Conservation (phyloP, 495 filamentous ascomycete species). For the Lasiosphaeria miniovina region DNA sequence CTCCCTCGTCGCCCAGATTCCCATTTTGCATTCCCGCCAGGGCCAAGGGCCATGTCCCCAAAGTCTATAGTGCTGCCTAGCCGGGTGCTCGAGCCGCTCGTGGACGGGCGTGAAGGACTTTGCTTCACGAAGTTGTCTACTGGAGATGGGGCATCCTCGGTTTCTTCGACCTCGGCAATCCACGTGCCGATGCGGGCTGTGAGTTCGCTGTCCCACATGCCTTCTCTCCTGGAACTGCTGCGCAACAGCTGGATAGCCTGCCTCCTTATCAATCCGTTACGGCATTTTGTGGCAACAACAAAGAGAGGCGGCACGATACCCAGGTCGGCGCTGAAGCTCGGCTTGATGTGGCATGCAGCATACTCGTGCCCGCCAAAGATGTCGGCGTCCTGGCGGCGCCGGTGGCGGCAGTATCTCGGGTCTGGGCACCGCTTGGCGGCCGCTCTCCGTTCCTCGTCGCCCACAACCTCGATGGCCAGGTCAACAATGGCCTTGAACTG, state of each 20-base stretch:
- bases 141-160: slow-evolving; percentile 31
- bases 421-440: slow-evolving; percentile 44
- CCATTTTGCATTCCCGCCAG: slow-evolving; percentile 41
- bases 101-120: slow-evolving; percentile 28
- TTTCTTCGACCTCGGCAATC: slow-evolving; percentile 58
- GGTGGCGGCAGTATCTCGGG: slow-evolving; percentile 40
- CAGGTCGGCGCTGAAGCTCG: slow-evolving; percentile 52
- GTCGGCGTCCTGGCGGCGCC: slow-evolving; percentile 32
- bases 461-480: slow-evolving; percentile 46
- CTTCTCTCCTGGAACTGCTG: slow-evolving; percentile 55
- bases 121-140: slow-evolving; percentile 27
- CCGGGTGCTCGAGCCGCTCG: slow-evolving; percentile 19
- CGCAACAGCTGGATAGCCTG: slow-evolving; percentile 55
- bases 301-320: slow-evolving; percentile 56
- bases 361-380: slow-evolving; percentile 42
- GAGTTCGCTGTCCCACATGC: slow-evolving; percentile 60
- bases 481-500: slow-evolving; percentile 44
- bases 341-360: slow-evolving; percentile 47
- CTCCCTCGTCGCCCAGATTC: slow-evolving; percentile 32
- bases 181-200: slow-evolving; percentile 52
- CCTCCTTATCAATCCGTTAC: slow-evolving; percentile 51
- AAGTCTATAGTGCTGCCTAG: slow-evolving; percentile 30
- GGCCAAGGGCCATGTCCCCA: slow-evolving; percentile 37
- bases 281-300: slow-evolving; percentile 56
- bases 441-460: slow-evolving; percentile 47